These are phyloP conservation scores for Esteya vermicola DNA, from an alignment of 2,329 filamentous ascomycete genomes.

Conservation along the genomic window DNA sequence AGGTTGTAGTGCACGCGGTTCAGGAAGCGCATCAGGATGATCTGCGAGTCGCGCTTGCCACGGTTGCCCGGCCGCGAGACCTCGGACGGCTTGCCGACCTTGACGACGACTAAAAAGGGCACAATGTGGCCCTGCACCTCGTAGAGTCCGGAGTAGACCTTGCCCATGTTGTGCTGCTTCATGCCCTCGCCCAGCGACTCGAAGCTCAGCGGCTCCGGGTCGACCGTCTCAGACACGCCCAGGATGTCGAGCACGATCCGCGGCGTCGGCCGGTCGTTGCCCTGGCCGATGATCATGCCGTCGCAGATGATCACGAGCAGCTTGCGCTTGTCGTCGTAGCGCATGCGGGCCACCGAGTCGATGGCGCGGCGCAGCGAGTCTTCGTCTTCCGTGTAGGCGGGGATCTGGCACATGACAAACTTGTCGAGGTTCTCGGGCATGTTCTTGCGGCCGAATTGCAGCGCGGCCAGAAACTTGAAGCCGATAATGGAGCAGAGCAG, in stretches of 20 bases:
- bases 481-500: constrained; percentile 68
- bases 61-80: constrained; percentile 90
- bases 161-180: constrained; percentile 99
- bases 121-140: constrained; percentile 97
- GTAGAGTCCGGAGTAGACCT: constrained; percentile 94
- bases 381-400: constrained; percentile 96
- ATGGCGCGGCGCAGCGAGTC: constrained; percentile 94
- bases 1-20: constrained; percentile 98
- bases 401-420: constrained; percentile 95
- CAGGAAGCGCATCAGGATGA: constrained; percentile 96
- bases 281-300: constrained; percentile 98
- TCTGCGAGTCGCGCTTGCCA: constrained; percentile 98
- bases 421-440: constrained; percentile 94
- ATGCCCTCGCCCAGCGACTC: constrained; percentile 89
- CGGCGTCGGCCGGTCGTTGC: constrained; percentile 90
- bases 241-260: constrained; percentile 95
- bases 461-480: constrained; percentile 93
- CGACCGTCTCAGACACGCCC: constrained; percentile 82
- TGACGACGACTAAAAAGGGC: constrained; percentile 91
- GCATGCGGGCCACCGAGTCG: constrained; percentile 88
- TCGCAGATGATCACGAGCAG: constrained; percentile 85
- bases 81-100: constrained; percentile 95
- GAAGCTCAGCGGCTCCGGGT: constrained; percentile 92
- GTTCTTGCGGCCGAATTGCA: constrained; percentile 87
- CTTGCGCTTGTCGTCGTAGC: constrained; percentile 97